A percentile compares a stretch with the other conserved stretches of the same genome.
These are phyloP conservation scores for Pseudotulostoma volvatum DNA, from an alignment of 495 filamentous ascomycete species.

Conservation along the genomic window DNA sequence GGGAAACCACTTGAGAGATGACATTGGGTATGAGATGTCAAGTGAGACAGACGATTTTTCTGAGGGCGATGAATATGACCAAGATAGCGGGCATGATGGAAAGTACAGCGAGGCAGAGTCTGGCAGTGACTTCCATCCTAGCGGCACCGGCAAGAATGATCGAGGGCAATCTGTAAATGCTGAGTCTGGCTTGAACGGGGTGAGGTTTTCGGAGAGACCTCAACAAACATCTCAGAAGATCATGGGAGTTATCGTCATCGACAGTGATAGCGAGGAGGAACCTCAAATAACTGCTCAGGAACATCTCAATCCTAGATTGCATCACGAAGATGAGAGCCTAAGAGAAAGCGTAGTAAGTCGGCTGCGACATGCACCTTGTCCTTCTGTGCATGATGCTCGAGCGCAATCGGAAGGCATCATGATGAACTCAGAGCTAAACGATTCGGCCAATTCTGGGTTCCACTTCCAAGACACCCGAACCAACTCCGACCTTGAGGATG, in stretches of 20 bases:
- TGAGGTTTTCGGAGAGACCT: not conserved
- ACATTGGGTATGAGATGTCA: slow-evolving; percentile 8
- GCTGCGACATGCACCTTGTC: no score
- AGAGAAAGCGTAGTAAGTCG: not conserved
- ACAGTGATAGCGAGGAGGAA: slow-evolving; percentile 31
- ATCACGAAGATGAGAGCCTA: not conserved
- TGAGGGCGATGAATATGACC: slow-evolving; percentile 5
- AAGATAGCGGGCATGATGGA: slow-evolving; percentile 7
- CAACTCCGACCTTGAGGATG: no score
- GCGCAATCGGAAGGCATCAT: no score
- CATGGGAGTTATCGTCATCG: slow-evolving; percentile 24
- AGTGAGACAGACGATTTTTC: not conserved
- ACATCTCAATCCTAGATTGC: not conserved
- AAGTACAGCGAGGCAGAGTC: slow-evolving; percentile 5
- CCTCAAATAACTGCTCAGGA: slow-evolving; percentile 5
- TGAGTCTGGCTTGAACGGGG: not conserved
- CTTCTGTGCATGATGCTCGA: no score
- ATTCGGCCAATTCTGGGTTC: no score
- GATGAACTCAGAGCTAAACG: no score
- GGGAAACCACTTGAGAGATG: slow-evolving; percentile 13
- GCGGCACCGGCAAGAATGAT: slow-evolving; percentile 12
- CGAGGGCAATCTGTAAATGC: slow-evolving; percentile 7
- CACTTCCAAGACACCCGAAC: no score
- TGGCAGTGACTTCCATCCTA: no score
- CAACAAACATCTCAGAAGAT: slow-evolving; percentile 4